Evolutionary conservation across 805 yeast genomes (phyloP), one percentile per base, ranked within the genome.

Genomic region (Ogataea siamensis): DNA sequence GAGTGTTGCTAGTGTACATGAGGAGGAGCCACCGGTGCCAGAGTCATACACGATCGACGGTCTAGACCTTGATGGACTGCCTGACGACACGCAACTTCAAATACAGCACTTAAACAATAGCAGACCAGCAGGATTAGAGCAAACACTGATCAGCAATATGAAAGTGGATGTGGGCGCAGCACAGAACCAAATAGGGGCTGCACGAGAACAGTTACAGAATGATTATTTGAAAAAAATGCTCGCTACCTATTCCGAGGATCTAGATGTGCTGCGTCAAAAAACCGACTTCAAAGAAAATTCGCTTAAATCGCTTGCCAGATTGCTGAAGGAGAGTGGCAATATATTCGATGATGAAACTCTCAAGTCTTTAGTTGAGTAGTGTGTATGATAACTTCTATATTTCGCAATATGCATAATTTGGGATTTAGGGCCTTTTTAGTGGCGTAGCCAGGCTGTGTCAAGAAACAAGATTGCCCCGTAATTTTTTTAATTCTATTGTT

Each of bases 221-320:
- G 68, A 71, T 37, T 83, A 70, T 49, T 57, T 83, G 52, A 66
- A 64, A 22, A 50, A 77, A 43, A 72, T 82, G 74, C 74, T 84
- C 32, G 60, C 64, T 12, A 71, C 67, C 25, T 83, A 79, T 50
- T 77, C 80, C 32, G 78, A 77, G 39, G 86, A 80, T 43, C 64
- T 80, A 25, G 80, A 77, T 50, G 66, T 66, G 37, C 61, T 80
- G 44, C 74, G 88, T 54, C 67, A 68, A 38, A 76, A 79, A 23
- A 81, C 80, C 7, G 87, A 82, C 55, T 83, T 83, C 51, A 70
- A 70, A 8, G 47, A 48, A 12, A 70, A 67, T 20, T 78, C 85
- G 18, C 64, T 82, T 40, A 71, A 72, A 9, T 50, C 75, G 35
- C 58, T 79, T 49, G 84, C 83, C 3, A 73, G 74, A 47, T 66